Evolutionary conservation across 2,329 filamentous ascomycete species (phyloP), one percentile per base, ranked within the genome.

Genomic region (Sclerotinia nivalis): DNA sequence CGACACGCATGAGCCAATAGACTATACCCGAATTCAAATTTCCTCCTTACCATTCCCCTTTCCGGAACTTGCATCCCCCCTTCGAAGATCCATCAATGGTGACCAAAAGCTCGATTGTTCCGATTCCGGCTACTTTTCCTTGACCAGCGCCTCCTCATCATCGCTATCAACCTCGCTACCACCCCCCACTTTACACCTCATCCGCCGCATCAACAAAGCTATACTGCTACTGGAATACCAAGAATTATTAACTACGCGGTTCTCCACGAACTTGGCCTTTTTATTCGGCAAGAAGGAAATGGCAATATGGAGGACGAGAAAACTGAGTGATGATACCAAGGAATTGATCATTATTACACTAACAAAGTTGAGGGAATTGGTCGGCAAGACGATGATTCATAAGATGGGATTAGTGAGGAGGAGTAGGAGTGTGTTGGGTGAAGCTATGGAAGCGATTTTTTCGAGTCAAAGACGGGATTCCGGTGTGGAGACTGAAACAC

Each of bases 251-350:
- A 68, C 66, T 8, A 68, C 66, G 8, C 55, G 66, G 2, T 68
- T 68, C 31, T 68, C 66, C 6, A 68, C 66, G 15, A 68, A 68
- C 34, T 40, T 68, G 28, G 66, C 55, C 15, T 68, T n/a, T 25
- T 31, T 68, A 20, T 68, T 68, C 61, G 66, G 66, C 25, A 68
- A 50, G 25, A 68, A 68, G n/a, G 66, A 68, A 62, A 60, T 68
- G 45, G 55, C 66, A 7, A 61, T 68, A n/a, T 50, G 56, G 54
- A 49, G 45, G 66, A 68, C 55, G n/a, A 59, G 66, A 12, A 68
- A 62, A 47, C 18, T 68, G 20, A 61, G 34, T 40, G 66, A 68
- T 45, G 66, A 68, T 45, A 68, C 66, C 10, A 68, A 68, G 31
- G 66, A 68, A 31, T 43, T 68, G 20, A 49, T 68, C 5, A 68